Evolutionary conservation across 176 grass and related monocot species (phyloP).

Genomic region (Triticum dicoccoides): DNA sequence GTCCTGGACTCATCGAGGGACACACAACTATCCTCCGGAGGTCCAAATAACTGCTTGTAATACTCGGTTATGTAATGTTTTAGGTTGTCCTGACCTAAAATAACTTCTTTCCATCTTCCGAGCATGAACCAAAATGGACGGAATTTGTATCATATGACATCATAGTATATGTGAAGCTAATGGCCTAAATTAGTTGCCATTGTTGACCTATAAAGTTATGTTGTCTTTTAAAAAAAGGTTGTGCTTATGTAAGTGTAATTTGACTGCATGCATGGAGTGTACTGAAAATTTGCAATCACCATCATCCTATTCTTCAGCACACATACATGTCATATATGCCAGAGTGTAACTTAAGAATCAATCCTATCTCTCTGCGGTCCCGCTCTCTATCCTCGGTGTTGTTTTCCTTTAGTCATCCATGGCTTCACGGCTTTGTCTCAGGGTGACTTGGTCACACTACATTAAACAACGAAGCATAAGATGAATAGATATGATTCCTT

Average conservation of each 20-base stretch:
- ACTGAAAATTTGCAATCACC: neutral
- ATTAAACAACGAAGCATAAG: neutral
- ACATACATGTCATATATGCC: conserved; percentile 9
- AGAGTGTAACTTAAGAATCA: conserved; percentile 1
- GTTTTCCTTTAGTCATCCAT: neutral
- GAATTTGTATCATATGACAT: conserved; percentile 2
- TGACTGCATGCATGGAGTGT: neutral
- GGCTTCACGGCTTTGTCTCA: neutral
- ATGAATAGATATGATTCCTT: neutral
- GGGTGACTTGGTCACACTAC: neutral
- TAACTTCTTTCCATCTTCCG: no score
- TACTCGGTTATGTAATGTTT: no score
- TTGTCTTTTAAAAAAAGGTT: neutral
- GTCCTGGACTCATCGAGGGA: no score
- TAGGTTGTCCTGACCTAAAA: no score
- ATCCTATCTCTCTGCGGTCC: neutral
- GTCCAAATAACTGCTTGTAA: no score
- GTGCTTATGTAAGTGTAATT: conserved; percentile 19
- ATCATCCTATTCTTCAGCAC: neutral
- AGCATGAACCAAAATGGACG: neutral
- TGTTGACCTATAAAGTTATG: neutral
- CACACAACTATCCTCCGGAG: no score
- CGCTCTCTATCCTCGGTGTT: neutral
- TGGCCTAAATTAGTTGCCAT: neutral
- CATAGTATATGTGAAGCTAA: neutral